These are phyloP conservation scores for Pseudogymnoascus sp. DNA, from an alignment of 2,329 filamentous ascomycete genomes.

Conservation along the genomic window DNA sequence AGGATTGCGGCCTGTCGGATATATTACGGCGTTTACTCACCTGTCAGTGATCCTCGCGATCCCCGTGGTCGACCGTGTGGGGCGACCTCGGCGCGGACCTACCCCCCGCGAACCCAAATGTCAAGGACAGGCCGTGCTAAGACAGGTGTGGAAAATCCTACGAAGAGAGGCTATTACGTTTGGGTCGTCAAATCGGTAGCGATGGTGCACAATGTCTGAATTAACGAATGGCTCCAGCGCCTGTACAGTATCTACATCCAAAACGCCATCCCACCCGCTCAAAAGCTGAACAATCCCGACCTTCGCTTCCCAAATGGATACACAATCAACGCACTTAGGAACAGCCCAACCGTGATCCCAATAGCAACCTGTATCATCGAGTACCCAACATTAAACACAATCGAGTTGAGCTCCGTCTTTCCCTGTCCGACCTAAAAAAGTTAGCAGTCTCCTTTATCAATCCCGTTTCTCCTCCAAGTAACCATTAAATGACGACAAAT, in stretches of 20 bases:
- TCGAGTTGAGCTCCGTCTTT: conserved; percentile 25
- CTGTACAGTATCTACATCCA: not conserved
- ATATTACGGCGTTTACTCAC: not conserved
- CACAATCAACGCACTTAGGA: conserved; percentile 32
- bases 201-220: not conserved
- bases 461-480: conserved; percentile 12
- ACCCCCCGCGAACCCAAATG: not conserved
- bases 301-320: conserved; percentile 35
- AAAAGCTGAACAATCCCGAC: conserved; percentile 34
- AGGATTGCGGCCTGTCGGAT: not conserved
- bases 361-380: conserved; percentile 35
- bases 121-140: not conserved
- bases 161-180: not conserved
- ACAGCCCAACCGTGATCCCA: conserved; percentile 35
- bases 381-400: conserved; percentile 33
- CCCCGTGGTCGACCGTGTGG: not conserved
- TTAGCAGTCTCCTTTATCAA: not conserved
- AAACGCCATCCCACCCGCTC: not conserved
- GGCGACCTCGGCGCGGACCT: not conserved
- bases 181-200: not conserved
- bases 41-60: not conserved
- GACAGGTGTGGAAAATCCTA: not conserved
- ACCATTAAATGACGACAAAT: conserved; percentile 10
- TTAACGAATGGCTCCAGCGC: not conserved
- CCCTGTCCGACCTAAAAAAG: not conserved